These are phyloP conservation scores for Rhododendron ferrugineum DNA, from an alignment of 148 eudicot genomes.

Conservation along the genomic window DNA sequence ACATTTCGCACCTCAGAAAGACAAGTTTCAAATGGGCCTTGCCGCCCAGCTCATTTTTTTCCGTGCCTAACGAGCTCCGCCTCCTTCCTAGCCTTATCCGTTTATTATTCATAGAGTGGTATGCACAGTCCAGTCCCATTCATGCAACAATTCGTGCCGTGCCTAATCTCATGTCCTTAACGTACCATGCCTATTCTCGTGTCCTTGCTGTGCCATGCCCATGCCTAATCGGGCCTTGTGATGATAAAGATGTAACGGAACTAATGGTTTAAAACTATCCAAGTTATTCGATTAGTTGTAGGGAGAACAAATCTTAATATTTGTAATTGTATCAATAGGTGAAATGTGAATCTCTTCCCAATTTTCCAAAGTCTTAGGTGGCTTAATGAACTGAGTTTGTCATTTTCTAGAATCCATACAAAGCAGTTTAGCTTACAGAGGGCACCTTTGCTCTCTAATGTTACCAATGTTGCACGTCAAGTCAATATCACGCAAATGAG, in stretches of 20 bases:
- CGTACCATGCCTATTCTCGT: background rate
- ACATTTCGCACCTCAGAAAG: background rate
- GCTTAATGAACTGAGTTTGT: background rate
- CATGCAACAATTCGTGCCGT: background rate
- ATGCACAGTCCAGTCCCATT: background rate
- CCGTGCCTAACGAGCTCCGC: background rate
- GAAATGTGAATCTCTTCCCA: background rate
- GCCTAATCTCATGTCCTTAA: background rate
- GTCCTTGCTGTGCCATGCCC: background rate
- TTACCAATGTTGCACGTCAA: background rate
- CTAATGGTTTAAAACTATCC: background rate
- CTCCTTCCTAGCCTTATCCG: background rate
- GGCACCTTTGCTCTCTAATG: background rate
- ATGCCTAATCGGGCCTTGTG: background rate
- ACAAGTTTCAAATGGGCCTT: background rate
- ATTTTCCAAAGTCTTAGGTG: background rate
- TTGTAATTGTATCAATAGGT: background rate
- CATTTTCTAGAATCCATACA: background rate
- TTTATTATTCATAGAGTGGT: background rate
- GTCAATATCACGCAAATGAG: background rate
- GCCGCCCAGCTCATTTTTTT: background rate
- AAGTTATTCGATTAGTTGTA: background rate
- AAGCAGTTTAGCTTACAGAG: background rate
- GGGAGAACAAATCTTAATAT: background rate
- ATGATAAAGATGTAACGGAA: background rate